Evolutionary conservation across 805 yeast species (phyloP).

Genomic region (Hanseniaspora taiwanica): DNA sequence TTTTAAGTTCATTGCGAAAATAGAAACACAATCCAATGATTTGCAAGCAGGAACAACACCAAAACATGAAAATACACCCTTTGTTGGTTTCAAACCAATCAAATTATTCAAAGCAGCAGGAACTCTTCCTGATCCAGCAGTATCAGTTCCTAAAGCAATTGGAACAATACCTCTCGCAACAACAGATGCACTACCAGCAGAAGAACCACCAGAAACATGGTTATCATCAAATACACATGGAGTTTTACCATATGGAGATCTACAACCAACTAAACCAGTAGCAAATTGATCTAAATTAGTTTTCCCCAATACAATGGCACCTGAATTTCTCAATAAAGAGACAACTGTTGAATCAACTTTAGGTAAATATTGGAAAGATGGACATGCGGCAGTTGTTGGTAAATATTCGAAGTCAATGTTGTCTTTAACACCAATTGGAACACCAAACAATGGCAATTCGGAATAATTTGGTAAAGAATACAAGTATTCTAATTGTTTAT

Average conservation of each 20-base stretch:
- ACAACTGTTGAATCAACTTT: slow-evolving; percentile 66
- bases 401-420: slow-evolving; percentile 80
- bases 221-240: slow-evolving; percentile 61
- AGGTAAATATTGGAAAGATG: slow-evolving; percentile 63
- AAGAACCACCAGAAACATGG: slow-evolving; percentile 90
- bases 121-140: slow-evolving; percentile 97
- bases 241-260: slow-evolving; percentile 90
- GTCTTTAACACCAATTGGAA: slow-evolving; percentile 90
- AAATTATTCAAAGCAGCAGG: slow-evolving; percentile 92
- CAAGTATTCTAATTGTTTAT: slow-evolving; percentile 66
- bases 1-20: slow-evolving; percentile 59
- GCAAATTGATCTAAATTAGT: slow-evolving; percentile 96
- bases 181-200: slow-evolving; percentile 89
- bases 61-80: slow-evolving; percentile 69
- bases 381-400: slow-evolving; percentile 92
- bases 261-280: slow-evolving; percentile 88
- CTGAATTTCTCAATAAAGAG: slow-evolving; percentile 59
- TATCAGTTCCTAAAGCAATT: slow-evolving; percentile 83
- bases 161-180: slow-evolving; percentile 89
- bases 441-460: slow-evolving; percentile 71
- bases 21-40: slow-evolving; percentile 83
- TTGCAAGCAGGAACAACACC: slow-evolving; percentile 98
- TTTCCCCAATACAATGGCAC: slow-evolving; percentile 88
- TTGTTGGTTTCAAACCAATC: slow-evolving; percentile 86
- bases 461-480: slow-evolving; percentile 45